A percentile compares a stretch with the other conserved stretches of the same genome.
Conservation (phyloP, 768 basidiomycete genomes). For the Pseudohyphozyma bogoriensis region DNA sequence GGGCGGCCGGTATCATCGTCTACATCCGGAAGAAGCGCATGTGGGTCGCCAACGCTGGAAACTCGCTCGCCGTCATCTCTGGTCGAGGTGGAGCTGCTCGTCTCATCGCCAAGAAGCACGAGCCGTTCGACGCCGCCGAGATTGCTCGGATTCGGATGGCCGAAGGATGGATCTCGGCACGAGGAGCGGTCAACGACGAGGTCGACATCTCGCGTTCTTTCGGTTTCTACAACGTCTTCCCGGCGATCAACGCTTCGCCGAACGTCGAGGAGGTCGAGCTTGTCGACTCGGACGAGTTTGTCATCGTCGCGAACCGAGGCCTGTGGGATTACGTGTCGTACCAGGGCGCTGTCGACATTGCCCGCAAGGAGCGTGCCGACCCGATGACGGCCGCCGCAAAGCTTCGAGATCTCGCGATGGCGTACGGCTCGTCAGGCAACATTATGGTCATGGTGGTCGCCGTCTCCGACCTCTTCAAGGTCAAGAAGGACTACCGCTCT, state of each 20-base stretch:
- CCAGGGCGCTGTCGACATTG: conserved; percentile 94
- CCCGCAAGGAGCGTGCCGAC: conserved; percentile 55
- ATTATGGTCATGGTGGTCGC: conserved; percentile 98
- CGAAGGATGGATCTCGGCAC: conserved; percentile 88
- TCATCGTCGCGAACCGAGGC: conserved; percentile 86
- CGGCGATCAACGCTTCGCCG: conserved; percentile 81
- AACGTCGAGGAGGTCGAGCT: conserved; percentile 61
- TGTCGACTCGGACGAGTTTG: conserved; percentile 79
- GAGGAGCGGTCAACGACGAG: conserved; percentile 83
- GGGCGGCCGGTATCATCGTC: conserved; percentile 74
- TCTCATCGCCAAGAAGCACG: conserved; percentile 67
- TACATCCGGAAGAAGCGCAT: conserved; percentile 71
- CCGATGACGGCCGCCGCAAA: conserved; percentile 93
- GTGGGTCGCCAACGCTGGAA: conserved; percentile 82
- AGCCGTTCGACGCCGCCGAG: conserved; percentile 78
- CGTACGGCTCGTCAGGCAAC: conserved; percentile 84
- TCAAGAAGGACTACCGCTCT: conserved; percentile 18
- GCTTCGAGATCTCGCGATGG: conserved; percentile 88
- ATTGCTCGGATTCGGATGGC: conserved; percentile 76
- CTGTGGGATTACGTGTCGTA: conserved; percentile 90
- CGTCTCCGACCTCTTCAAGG: conserved; percentile 62
- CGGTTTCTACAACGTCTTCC: conserved; percentile 80
- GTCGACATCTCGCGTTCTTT: conserved; percentile 85
- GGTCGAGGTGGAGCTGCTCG: conserved; percentile 56
- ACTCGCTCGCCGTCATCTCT: conserved; percentile 62